Evolutionary conservation across 164 flowering plant genomes (phyloP).

Genomic region (Liriodendron chinense): DNA sequence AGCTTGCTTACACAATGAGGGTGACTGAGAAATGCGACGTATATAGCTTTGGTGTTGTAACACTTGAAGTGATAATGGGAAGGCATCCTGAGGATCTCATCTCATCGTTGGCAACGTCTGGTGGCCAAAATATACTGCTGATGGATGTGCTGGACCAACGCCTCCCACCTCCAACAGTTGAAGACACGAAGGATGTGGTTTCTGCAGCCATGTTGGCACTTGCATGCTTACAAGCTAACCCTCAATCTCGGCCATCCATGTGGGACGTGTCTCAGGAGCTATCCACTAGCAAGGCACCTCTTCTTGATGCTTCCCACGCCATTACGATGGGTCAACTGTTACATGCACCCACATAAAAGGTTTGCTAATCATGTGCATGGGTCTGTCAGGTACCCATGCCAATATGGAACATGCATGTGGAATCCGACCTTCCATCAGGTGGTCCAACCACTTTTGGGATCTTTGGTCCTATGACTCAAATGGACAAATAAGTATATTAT

Average conservation of each 20-base stretch:
- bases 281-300: constrained; percentile 24
- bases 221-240: constrained; percentile 42
- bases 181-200: constrained; percentile 43
- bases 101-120: constrained; percentile 16
- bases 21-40: constrained; percentile 66
- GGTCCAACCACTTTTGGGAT: no score
- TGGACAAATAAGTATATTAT: no score
- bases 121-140: not conserved
- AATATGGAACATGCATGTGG: no score
- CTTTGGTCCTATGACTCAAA: no score
- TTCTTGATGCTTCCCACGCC: constrained; percentile 15
- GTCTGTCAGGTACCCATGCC: no score
- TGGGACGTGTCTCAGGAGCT: constrained; percentile 40
- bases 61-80: constrained; percentile 62
- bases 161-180: constrained; percentile 44
- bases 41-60: constrained; percentile 67
- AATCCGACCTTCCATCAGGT: no score
- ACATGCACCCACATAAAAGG: not conserved
- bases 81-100: constrained; percentile 60
- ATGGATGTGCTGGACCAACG: constrained; percentile 52
- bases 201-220: constrained; percentile 39
- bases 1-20: constrained; percentile 48
- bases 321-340: constrained; percentile 12
- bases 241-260: constrained; percentile 68
- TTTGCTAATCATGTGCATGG: no score